Evolutionary conservation across 345 rosid genomes (phyloP).

Genomic region (Trapa bicornis): DNA sequence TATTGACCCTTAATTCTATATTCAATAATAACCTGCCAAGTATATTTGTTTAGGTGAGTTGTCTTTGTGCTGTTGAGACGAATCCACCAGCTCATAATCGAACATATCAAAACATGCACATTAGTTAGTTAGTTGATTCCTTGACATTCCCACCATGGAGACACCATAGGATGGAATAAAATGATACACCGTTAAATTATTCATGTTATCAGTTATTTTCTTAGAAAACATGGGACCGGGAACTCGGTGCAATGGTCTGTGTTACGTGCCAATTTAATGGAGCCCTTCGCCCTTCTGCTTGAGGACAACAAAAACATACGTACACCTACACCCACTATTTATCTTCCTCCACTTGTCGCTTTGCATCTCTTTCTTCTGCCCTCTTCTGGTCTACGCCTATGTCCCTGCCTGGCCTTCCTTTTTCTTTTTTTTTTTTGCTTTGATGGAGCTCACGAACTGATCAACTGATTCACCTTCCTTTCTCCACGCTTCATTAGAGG

Average conservation of each 20-base stretch:
- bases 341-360: not conserved
- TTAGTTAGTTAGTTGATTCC: not conserved
- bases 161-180: not conserved
- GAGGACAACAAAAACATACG: not conserved
- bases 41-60: not conserved
- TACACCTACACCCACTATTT: not conserved
- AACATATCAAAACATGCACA: not conserved
- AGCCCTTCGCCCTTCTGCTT: not conserved
- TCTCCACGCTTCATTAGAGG: not conserved
- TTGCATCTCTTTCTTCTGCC: not conserved
- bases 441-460: not conserved
- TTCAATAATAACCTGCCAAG: not conserved
- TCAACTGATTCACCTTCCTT: not conserved
- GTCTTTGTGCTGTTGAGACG: not conserved
- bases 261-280: not conserved
- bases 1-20: not conserved
- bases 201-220: no score
- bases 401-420: not conserved
- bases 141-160: not conserved
- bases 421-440: not conserved
- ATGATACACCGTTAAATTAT: no score
- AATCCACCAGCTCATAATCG: not conserved
- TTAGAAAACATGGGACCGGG: no score
- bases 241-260: no score
- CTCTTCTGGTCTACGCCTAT: not conserved